phyloP scores from a whole-genome alignment of 768 basidiomycete genomes.

The Lepiota brunneoincarnata region DNA sequence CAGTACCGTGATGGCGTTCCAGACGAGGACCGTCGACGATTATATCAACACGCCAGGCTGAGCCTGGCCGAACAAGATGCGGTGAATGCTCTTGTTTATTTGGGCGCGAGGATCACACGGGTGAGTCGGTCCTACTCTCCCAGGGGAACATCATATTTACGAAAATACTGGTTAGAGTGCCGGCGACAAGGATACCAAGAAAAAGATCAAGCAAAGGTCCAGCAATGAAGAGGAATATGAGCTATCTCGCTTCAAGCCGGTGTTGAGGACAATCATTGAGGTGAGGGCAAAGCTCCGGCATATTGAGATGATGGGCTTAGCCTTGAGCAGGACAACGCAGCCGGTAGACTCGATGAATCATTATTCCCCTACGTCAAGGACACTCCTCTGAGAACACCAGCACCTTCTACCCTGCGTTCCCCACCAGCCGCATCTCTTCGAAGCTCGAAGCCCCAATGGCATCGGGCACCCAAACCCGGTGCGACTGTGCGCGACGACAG shows the following conservation, averaged over 20 bases:
- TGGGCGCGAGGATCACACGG: conserved; percentile 83
- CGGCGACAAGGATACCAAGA: conserved; percentile 75
- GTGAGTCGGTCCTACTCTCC: conserved; percentile 38
- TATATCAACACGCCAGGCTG: conserved; percentile 94
- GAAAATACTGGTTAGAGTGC: conserved; percentile 46
- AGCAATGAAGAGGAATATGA: conserved; percentile 92
- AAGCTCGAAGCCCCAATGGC: conserved; percentile 89
- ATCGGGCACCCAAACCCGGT: conserved; percentile 62
- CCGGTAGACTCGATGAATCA: conserved; percentile 70
- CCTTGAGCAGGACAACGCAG: conserved; percentile 69
- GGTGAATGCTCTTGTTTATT: conserved; percentile 77
- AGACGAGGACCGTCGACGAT: conserved; percentile 91
- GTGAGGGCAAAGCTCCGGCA: conserved; percentile 34
- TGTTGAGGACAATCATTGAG: conserved; percentile 78
- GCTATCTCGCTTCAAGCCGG: conserved; percentile 89
- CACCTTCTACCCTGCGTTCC: conserved; percentile 39
- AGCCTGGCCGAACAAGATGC: conserved; percentile 90
- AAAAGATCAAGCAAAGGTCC: conserved; percentile 76
- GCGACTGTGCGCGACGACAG: conserved; percentile 45
- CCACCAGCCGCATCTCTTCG: conserved; percentile 61
- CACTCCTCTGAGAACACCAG: conserved; percentile 54
- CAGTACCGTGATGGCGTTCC: conserved; percentile 95
- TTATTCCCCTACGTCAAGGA: conserved; percentile 92
- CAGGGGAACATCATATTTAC: too few species aligned
- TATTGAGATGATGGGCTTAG: not conserved